phyloP scores from a whole-genome alignment of 2,329 filamentous ascomycete genomes.

The Aspergillus amoenus region DNA sequence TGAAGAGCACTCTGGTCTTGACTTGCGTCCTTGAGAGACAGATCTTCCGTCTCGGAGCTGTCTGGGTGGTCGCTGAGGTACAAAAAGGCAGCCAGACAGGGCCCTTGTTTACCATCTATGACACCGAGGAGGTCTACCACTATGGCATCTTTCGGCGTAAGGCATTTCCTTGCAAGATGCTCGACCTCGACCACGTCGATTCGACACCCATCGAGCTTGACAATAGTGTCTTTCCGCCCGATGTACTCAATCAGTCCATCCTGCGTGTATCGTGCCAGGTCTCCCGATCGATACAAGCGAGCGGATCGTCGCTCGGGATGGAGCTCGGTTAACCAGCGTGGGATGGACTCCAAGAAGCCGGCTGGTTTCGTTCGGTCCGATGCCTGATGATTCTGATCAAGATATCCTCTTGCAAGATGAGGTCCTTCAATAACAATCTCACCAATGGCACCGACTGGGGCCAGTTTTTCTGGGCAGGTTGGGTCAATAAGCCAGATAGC shows the following conservation, averaged over 20 bases:
- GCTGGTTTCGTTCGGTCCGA: not conserved
- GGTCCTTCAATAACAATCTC: slow-evolving; percentile 7
- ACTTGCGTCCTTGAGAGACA: not conserved
- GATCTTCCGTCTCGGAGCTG: not conserved
- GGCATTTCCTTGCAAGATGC: not conserved
- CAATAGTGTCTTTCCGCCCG: slow-evolving; percentile 8
- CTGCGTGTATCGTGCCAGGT: not conserved
- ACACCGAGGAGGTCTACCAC: not conserved
- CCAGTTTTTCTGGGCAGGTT: not conserved
- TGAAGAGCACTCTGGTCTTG: not conserved
- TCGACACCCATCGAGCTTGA: slow-evolving; percentile 5
- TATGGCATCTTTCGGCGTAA: not conserved
- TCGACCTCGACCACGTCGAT: slow-evolving; percentile 7
- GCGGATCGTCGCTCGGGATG: not conserved
- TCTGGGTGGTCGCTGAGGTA: not conserved
- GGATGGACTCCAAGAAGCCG: not conserved
- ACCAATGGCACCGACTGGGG: slow-evolving; percentile 6
- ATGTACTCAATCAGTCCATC: slow-evolving; percentile 4
- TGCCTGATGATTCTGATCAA: not conserved
- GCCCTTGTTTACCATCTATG: not conserved
- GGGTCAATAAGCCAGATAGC: slow-evolving; percentile 3
- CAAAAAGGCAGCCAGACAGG: not conserved
- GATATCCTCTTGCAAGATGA: not conserved
- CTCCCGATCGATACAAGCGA: slow-evolving; percentile 5
- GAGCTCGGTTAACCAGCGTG: not conserved